A percentile compares a stretch with the other conserved stretches of the same genome.
Conservation (phyloP, 805 yeast species). For the Candida succiphila region DNA sequence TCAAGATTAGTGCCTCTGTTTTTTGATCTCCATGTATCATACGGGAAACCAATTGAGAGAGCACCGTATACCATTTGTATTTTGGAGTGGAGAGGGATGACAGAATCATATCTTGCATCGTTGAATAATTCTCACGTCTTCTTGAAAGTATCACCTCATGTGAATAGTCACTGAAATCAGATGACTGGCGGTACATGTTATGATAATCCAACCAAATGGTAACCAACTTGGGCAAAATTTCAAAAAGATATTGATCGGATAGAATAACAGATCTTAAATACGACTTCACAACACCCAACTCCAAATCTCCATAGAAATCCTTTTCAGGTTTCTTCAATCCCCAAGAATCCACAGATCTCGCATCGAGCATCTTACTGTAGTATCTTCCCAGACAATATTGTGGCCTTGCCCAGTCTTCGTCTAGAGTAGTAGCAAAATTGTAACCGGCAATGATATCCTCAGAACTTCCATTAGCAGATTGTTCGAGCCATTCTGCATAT, state of each 20-base stretch:
- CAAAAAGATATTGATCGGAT: constrained; percentile 62
- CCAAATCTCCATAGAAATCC: constrained; percentile 39
- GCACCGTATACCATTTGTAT: constrained; percentile 68
- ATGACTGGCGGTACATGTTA: constrained; percentile 22
- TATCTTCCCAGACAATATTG: constrained; percentile 74
- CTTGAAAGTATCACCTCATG: constrained; percentile 15
- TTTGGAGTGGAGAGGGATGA: constrained; percentile 36
- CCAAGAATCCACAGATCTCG: constrained; percentile 24
- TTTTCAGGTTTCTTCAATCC: constrained; percentile 17
- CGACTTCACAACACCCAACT: constrained; percentile 41
- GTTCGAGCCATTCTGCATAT: constrained; percentile 83
- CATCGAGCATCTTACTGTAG: constrained; percentile 66
- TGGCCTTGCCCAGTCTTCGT: constrained; percentile 64
- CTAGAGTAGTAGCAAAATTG: constrained; percentile 41
- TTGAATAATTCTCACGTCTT: constrained; percentile 28
- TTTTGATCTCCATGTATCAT: constrained; percentile 50
- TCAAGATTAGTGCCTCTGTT: constrained; percentile 44
- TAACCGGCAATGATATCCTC: constrained; percentile 65
- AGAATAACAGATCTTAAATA: constrained; percentile 50
- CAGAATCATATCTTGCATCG: constrained; percentile 38
- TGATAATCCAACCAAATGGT: constrained; percentile 86
- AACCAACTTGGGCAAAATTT: constrained; percentile 81
- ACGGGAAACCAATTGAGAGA: constrained; percentile 81
- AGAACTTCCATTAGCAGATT: constrained; percentile 75
- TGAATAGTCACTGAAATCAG: constrained; percentile 15